Evolutionary conservation across 306 rosid species (phyloP).

Genomic region (Cicer judaicum): DNA sequence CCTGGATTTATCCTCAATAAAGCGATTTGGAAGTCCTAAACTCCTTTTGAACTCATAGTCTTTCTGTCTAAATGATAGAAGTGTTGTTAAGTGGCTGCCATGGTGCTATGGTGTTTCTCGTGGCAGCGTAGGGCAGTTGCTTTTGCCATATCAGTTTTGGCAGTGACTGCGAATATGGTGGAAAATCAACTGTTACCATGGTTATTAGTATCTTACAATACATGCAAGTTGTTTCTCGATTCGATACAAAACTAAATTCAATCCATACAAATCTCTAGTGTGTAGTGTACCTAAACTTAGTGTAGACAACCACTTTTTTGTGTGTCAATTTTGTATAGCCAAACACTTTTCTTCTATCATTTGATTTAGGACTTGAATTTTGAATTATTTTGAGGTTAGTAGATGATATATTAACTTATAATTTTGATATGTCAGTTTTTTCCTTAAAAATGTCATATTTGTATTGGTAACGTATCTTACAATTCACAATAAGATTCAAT

Average conservation of each 20-base stretch:
- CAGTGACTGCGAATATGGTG: not conserved
- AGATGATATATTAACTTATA: not conserved
- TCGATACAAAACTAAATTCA: too few species aligned
- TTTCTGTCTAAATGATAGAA: not conserved
- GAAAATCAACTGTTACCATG: not conserved
- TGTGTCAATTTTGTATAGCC: not conserved
- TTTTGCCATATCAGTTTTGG: slow-evolving; percentile 4
- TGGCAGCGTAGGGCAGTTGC: not conserved
- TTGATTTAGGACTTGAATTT: not conserved
- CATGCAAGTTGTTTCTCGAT: not conserved
- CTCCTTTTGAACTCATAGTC: not conserved
- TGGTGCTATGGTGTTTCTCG: not conserved
- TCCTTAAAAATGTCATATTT: too few species aligned
- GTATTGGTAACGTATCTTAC: not conserved
- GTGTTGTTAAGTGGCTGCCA: not conserved
- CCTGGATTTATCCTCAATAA: slow-evolving; percentile 4
- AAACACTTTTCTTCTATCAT: not conserved
- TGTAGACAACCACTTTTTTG: not conserved
- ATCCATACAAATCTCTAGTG: not conserved
- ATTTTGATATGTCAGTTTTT: not conserved
- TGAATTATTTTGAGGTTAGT: not conserved
- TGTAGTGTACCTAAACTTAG: not conserved
- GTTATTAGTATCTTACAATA: not conserved
- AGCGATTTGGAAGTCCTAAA: slow-evolving; percentile 6
- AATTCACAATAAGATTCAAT: too few species aligned